Base-by-base conservation (phyloP, 164 flowering plant species). In the Berberis vulgaris region DNA sequence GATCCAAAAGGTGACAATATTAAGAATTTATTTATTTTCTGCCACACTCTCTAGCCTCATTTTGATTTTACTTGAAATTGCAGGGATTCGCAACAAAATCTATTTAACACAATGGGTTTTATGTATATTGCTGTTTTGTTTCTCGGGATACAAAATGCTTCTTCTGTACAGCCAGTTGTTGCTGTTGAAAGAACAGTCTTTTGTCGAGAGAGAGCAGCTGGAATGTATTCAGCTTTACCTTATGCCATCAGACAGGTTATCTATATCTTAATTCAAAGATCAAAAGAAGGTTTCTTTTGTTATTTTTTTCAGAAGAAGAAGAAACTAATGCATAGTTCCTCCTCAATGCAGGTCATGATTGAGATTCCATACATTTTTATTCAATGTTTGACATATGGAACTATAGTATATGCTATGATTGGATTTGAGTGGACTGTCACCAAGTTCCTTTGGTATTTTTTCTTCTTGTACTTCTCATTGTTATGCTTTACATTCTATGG, bases 21-120 rank as follows among this genome's bases (percentile, higher is more conserved):
- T 5, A 46, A 46, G 6, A 46, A 46, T 46, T 5, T 46, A 26
- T 26, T 26, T 8, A 46, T 46, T 8, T 8, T 8, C 49, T 46
- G 6, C 49, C 49, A 46, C 49, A 46, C 1, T 46, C 49, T 46
- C 49, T 46, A 5, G 49, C 6, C 5, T 46, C 8, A 5, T 5
- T 46, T 46, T 46, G 49, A 46, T 5, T 46, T 46, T 46, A 41
- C 50, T 43, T 6, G 13, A 12, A 64, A 26, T 60, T 54, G 64
- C 78, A 79, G 80, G 63, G 9, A 12, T 12, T 73, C 3, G 59
- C 57, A 55, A 59, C 81, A 79, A 57, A 80, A 79, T 69, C 59
- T 84, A 45, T 69, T 79, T 52, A 82, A 84, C 56, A 82, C 83
- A 9, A 82, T 84, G 84, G 86, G 84, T 60, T 84, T 86, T 38